A percentile compares a stretch with the other conserved stretches of the same genome.
These are phyloP conservation scores for Populus hybrid DNA, from an alignment of 441 rosid genomes.

Conservation along the genomic window DNA sequence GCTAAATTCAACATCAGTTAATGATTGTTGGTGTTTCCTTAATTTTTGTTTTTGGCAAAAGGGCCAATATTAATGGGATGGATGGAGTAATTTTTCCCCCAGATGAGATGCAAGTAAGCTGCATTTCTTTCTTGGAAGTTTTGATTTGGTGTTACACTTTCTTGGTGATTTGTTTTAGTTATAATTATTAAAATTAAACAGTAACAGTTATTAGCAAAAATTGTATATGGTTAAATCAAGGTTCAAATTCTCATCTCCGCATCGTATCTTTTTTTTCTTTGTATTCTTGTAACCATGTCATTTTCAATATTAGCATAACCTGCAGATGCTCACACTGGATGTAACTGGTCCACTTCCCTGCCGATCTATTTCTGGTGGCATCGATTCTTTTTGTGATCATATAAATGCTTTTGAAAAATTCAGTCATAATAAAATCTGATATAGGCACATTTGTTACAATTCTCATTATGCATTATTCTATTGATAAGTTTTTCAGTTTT, in stretches of 20 bases:
- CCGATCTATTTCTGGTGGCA: not conserved
- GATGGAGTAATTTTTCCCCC: not conserved
- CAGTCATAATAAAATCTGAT: not conserved
- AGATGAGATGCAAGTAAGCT: not conserved
- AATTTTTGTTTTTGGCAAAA: no score
- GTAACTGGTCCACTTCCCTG: not conserved
- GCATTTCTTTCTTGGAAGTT: not conserved
- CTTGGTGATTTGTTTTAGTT: no score
- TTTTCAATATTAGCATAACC: not conserved
- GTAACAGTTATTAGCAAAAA: not conserved
- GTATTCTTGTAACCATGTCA: not conserved
- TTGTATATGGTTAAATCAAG: not conserved
- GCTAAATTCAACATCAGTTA: not conserved
- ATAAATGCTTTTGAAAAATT: not conserved
- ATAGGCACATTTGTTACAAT: not conserved
- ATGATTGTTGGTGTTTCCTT: not conserved
- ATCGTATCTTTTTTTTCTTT: not conserved
- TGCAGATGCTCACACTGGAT: not conserved
- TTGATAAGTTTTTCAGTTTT: not conserved
- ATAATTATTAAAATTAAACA: no score
- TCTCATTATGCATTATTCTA: not conserved
- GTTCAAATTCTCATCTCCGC: not conserved
- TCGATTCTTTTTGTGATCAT: not conserved
- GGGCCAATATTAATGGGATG: not conserved
- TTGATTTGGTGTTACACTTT: not conserved